Conservation (phyloP, 345 rosid species). For the Odontarrhena argentea region DNA sequence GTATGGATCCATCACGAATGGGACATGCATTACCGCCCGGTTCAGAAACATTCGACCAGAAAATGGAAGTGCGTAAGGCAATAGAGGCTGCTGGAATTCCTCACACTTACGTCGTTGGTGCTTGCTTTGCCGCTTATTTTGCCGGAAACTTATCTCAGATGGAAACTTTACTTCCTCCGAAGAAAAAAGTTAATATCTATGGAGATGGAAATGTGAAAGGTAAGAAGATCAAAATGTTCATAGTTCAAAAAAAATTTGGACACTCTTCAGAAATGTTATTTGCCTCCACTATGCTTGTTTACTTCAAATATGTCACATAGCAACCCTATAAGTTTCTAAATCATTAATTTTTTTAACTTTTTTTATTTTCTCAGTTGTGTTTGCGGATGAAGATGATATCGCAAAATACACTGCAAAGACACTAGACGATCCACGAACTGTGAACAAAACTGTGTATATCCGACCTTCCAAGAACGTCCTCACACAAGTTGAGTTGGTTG, state of each 20-base stretch:
- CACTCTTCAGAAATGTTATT: neutral
- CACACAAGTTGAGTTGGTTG: conserved; percentile 57
- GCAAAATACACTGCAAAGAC: conserved; percentile 67
- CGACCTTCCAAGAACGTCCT: conserved; percentile 63
- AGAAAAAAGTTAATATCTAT: conserved; percentile 49
- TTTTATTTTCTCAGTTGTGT: conserved; percentile 45
- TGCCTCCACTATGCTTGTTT: too few relatives aligned
- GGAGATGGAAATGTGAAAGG: conserved; percentile 84
- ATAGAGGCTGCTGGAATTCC: conserved; percentile 81
- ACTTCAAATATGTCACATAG: too few relatives aligned
- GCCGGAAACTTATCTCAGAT: conserved; percentile 71
- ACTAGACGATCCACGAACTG: conserved; percentile 63
- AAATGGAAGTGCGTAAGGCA: conserved; percentile 74
- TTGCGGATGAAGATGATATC: conserved; percentile 69
- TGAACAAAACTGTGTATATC: conserved; percentile 65
- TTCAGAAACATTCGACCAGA: conserved; percentile 74
- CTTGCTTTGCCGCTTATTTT: conserved; percentile 82
- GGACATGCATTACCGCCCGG: conserved; percentile 76
- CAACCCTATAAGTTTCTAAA: neutral
- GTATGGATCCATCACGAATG: conserved; percentile 84
- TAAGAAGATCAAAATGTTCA: conserved; percentile 19
- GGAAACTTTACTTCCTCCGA: conserved; percentile 66
- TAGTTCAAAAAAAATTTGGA: neutral
- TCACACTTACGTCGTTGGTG: conserved; percentile 66
- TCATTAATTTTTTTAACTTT: neutral